Conservation (phyloP, 176 grass and related monocot species). For the Guadua angustifolia region DNA sequence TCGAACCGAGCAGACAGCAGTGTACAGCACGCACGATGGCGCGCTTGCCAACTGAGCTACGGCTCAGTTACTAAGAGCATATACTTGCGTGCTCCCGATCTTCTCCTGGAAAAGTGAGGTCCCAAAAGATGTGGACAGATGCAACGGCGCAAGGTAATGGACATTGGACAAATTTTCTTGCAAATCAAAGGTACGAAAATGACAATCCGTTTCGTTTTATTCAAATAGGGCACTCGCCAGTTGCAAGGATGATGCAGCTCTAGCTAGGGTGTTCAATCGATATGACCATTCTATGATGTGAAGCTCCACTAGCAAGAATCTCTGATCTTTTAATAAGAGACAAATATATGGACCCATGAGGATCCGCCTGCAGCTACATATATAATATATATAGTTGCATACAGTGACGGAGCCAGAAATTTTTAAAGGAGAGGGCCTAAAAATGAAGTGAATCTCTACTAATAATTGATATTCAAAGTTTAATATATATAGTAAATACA, state of each 20-base stretch:
- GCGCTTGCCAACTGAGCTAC: too few relatives aligned
- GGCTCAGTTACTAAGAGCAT: not conserved
- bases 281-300: slow-evolving; percentile 1
- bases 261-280: not conserved
- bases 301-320: not conserved
- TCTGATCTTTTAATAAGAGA: not conserved
- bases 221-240: not conserved
- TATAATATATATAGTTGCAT: too few relatives aligned
- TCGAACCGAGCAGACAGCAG: too few relatives aligned
- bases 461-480: too few relatives aligned
- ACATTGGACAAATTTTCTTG: not conserved
- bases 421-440: too few relatives aligned
- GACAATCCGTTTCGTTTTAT: not conserved
- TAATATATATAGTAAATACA: too few relatives aligned
- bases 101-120: not conserved
- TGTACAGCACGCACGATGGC: too few relatives aligned
- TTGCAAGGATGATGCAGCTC: not conserved
- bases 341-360: not conserved
- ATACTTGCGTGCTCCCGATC: not conserved
- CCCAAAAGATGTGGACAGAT: not conserved
- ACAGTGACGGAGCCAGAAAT: too few relatives aligned
- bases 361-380: slow-evolving; percentile 18
- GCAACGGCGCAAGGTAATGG: not conserved
- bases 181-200: not conserved
- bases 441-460: too few relatives aligned